Base-by-base conservation (phyloP, 2,329 filamentous ascomycete genomes). In the Zymoseptoria tritici region DNA sequence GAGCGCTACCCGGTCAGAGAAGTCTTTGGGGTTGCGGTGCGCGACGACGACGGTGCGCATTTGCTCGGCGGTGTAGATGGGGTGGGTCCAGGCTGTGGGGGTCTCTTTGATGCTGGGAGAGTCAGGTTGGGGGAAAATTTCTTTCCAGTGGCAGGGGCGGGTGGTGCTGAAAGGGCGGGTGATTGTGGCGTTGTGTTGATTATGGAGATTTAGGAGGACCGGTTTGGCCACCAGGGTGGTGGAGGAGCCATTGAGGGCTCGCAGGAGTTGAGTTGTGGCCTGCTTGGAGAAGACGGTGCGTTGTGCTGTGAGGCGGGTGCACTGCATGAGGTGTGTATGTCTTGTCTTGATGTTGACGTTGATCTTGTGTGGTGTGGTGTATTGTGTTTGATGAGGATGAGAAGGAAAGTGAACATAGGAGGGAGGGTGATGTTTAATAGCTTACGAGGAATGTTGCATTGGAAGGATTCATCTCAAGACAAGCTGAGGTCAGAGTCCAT, bases 1-100 rank as follows among this genome's bases (percentile, higher is more conserved):
- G 71, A 94, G 86, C 2, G 94, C 94, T 3, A 88, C 76, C 77
- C 84, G 86, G 73, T 99, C 94, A 4, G 91, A 88, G 70, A 84
- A 80, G 11, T 84, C 88, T 68, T 85, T 81, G 1, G 89, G 85
- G 66, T 86, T 74, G 22, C 93, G 87, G 72, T 97, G 93, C 21
- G 87, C 90, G 3, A 93, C 84, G 52, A 80, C 79, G 55, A 97
- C 84, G 21, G 74, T 72, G 22, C 83, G 79, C 88, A 97, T 94
- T 73, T 97, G 87, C 63, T 88, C 81, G 70, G 88, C 82, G 26
- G 88, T 89, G 74, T 90, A 96, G 61, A 76, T 68, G 54, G 79
- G 79, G 69, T 81, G 79, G 5, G 73, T 70, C 79, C 79, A 81
- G 70, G 79, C 77, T 61, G 78, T 71, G 55, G 76, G 70, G 0